These are phyloP conservation scores for Platanus orientalis DNA, from an alignment of 164 flowering plant species.

Conservation along the genomic window DNA sequence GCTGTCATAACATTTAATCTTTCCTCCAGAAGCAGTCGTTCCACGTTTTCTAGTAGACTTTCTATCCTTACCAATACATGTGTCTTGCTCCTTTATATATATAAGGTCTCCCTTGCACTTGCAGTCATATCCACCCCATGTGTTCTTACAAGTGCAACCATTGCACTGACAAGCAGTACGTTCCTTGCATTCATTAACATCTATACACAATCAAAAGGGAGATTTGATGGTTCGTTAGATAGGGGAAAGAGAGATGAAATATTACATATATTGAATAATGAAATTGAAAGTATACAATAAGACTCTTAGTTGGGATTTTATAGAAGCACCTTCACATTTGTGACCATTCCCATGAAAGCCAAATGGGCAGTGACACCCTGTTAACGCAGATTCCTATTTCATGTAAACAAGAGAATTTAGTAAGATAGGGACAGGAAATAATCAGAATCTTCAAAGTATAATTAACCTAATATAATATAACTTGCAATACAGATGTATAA, in stretches of 20 bases:
- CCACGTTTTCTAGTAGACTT: not conserved
- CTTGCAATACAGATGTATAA: not conserved
- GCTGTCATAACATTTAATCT: not conserved
- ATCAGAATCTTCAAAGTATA: not conserved
- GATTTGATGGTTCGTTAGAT: not conserved
- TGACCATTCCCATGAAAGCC: slow-evolving; percentile 84
- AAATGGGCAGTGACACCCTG: slow-evolving; percentile 71
- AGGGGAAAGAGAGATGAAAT: not conserved
- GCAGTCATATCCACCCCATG: slow-evolving; percentile 89
- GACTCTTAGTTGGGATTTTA: not conserved
- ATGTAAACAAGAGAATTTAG: not conserved
- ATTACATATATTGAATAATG: not conserved
- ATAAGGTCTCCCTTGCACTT: slow-evolving; percentile 60
- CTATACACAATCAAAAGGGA: slow-evolving; percentile 29
- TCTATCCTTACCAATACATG: slow-evolving; percentile 72
- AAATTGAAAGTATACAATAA: not conserved
- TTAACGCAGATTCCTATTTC: slow-evolving; percentile 45
- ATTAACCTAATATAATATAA: not conserved
- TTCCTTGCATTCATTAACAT: slow-evolving; percentile 81
- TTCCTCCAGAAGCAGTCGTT: not conserved
- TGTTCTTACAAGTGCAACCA: slow-evolving; percentile 78
- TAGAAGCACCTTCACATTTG: slow-evolving; percentile 70
- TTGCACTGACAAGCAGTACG: slow-evolving; percentile 68
- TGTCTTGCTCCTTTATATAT: slow-evolving; percentile 74
- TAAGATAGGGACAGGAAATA: not conserved